A percentile compares a stretch with the other conserved stretches of the same genome.
phyloP scores from a whole-genome alignment of 108 stramenopile genomes.

The Skeletonema costatum region DNA sequence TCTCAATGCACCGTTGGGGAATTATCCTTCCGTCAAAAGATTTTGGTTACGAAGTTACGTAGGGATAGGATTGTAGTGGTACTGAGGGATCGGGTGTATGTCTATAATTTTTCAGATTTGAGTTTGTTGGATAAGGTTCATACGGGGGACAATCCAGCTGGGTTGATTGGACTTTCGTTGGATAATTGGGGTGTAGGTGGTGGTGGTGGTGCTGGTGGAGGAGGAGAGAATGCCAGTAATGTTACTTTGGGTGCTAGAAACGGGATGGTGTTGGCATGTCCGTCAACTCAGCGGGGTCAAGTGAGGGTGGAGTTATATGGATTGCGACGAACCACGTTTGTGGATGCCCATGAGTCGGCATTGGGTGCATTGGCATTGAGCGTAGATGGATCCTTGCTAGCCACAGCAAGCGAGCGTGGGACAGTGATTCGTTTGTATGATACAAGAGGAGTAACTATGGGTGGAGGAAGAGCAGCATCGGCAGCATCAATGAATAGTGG shows the following conservation, averaged over 20 bases:
- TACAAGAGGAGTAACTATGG: conserved; percentile 70
- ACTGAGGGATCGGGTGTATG: conserved; percentile 89
- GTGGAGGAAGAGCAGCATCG: conserved; percentile 59
- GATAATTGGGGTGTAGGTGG: conserved; percentile 59
- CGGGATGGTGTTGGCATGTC: conserved; percentile 96
- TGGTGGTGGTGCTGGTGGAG: conserved; percentile 8
- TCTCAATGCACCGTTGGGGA: conserved; percentile 94
- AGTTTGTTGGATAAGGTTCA: conserved; percentile 92
- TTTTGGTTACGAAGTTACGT: conserved; percentile 89
- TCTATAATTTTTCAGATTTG: conserved; percentile 95
- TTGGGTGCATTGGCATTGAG: conserved; percentile 87
- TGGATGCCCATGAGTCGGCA: conserved; percentile 95
- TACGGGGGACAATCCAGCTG: conserved; percentile 89
- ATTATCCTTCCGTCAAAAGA: conserved; percentile 88
- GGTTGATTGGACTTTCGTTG: conserved; percentile 89
- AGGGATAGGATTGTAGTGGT: conserved; percentile 97
- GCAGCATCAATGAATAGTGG: conserved; percentile 39
- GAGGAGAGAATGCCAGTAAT: conserved; percentile 16
- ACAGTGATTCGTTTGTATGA: conserved; percentile 96
- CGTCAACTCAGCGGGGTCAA: conserved; percentile 85
- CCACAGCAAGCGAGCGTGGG: conserved; percentile 93
- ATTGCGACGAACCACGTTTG: conserved; percentile 82
- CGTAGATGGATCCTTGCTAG: conserved; percentile 86
- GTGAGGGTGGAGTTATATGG: conserved; percentile 97
- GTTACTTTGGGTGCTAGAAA: conserved; percentile 20